Base-by-base conservation (phyloP, 495 filamentous ascomycete genomes). In the Glonium stellatum region DNA sequence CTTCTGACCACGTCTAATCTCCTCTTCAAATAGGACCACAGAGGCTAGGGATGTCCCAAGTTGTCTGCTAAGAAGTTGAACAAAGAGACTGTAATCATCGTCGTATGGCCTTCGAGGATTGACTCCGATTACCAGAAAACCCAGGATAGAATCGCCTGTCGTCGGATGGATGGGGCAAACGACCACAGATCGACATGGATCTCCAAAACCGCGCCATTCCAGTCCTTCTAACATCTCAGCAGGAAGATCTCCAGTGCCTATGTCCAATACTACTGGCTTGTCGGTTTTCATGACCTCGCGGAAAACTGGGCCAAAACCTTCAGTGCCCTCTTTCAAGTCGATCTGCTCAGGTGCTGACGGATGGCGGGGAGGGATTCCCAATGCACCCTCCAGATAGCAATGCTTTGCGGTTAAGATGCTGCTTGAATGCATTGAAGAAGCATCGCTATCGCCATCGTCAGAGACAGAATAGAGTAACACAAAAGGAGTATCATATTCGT, bases 21-120 rank as follows among this genome's bases (percentile, higher is more conserved):
- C 86, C 60, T 88, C 86, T 63, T 88, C 86, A 57, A 87, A 87
- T 5, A 89, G 67, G 0, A 88, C 84, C 9, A 88, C 85, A 0
- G 84, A 87, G 11, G 86, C 86, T 66, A 88, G 78, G 6, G 84
- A 84, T 0, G 86, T 89, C 9, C 82, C 83, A 9, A 88, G 73
- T 63, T 88, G 86, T 12, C 85, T 78, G 44, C 80, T 84, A 18
- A 89, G 72, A n/a, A 89, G 74, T 63, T 82, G 82, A 51, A 88
- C 75, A 63, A 88, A 89, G 0, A 88, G 75, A 54, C 79, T 76
- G 59, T 88, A 89, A 63, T 87, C 85, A 52, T 83, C 79, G 64
- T 89, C 84, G 61, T 84, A 88, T 0, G 80, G 84, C 54, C 85
- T 76, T 27, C 85, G 73, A 36, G 85, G 85, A 69, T 89, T 89